Evolutionary conservation across 306 rosid species (phyloP).

Genomic region (Arachis hypogaea): DNA sequence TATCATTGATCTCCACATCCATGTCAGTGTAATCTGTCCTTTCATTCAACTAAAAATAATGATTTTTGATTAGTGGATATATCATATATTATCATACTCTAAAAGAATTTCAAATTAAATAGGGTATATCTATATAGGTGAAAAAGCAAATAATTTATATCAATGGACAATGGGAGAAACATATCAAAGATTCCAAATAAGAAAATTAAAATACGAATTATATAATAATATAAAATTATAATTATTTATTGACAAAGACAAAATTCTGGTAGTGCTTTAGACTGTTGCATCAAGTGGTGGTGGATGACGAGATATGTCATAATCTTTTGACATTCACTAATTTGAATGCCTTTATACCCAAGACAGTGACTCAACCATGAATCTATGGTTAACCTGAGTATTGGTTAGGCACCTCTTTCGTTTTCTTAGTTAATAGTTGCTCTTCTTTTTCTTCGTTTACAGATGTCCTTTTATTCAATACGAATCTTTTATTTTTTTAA

Average conservation of each 20-base stretch:
- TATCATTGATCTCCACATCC: background rate
- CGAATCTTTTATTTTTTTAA: background rate
- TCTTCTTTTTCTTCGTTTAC: background rate
- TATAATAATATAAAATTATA: background rate
- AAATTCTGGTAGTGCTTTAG: conserved; percentile 22
- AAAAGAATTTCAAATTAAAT: background rate
- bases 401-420: conserved; percentile 1
- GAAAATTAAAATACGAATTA: background rate
- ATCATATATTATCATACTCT: background rate
- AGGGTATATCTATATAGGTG: background rate
- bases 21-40: conserved; percentile 7
- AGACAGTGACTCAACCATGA: conserved; percentile 17
- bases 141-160: background rate
- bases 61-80: background rate
- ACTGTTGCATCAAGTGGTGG: conserved; percentile 28
- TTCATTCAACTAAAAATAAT: conserved; percentile 15
- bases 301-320: conserved; percentile 31
- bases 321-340: conserved; percentile 16
- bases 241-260: background rate
- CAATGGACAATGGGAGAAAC: background rate
- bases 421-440: background rate
- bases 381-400: background rate
- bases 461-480: background rate
- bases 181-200: background rate
- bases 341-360: conserved; percentile 18